Evolutionary conservation across 116 monocot genomes (phyloP), one percentile per base, ranked within the genome.

Genomic region (Zostera marina): DNA sequence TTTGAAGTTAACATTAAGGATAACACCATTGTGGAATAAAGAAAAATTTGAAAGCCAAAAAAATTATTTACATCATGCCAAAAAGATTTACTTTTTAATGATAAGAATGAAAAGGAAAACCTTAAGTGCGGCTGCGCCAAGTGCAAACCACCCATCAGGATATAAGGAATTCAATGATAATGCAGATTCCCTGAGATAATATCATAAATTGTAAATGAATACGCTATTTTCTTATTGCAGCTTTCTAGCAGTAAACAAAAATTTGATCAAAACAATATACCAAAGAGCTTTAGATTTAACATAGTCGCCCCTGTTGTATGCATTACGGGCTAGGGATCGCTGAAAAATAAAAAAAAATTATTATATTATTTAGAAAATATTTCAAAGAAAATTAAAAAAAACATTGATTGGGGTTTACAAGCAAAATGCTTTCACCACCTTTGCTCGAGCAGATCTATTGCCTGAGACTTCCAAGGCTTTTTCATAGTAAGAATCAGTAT

Each of bases 71-170:
- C 12, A 24, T 53, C 19, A 8, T 26, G 9, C 26, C 7, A 1
- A 56, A 16, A 38, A n/a, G n/a, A n/a, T n/a, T n/a, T n/a, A 41
- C 42, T 19, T 40, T 19, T 40, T 41, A 15, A 20, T 7, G 43
- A 57, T 3, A 5, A 39, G 40, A 25, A n/a, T 16, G 15, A 20
- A 17, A 59, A 59, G 16, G 11, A 8, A 23, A 47, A 80, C 96
- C 89, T 98, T 98, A 62, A 88, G 68, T 67, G 98, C 90, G 66
- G 90, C 89, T 21, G 86, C 74, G 38, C 98, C 98, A 62, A 85
- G 78, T 10, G 86, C 80, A 77, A 86, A 98, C 98, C 98, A 90
- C 12, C 98, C 90, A 83, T 86, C 86, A 44, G 90, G 98, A 59
- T 72, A 78, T 24, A 98, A 73, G 19, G 90, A 90, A 69, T 98